These are phyloP conservation scores for Clavispora phyllophila DNA, from an alignment of 805 yeast genomes.

Conservation along the genomic window DNA sequence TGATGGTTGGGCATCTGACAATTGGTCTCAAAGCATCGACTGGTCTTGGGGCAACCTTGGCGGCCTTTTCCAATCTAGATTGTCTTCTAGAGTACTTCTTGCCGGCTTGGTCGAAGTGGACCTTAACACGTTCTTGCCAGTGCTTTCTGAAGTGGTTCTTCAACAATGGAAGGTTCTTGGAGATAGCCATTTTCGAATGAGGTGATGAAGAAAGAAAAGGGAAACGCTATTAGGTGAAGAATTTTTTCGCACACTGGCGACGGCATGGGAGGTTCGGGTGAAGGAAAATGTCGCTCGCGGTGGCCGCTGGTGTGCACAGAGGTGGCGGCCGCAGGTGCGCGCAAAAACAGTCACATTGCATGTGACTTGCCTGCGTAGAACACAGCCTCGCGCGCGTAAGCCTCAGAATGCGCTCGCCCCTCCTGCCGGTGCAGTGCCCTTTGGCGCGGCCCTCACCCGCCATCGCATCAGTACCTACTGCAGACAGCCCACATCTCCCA, in stretches of 20 bases:
- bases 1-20: conserved; percentile 97
- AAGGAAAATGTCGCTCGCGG: neutral
- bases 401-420: conserved; percentile 1
- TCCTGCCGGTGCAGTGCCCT: neutral
- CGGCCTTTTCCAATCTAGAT: conserved; percentile 91
- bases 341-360: conserved; percentile 9
- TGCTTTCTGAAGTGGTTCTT: conserved; percentile 99
- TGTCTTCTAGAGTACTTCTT: conserved; percentile 96
- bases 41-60: conserved; percentile 95
- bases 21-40: conserved; percentile 94
- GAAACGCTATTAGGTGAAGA: conserved; percentile 2
- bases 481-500: neutral
- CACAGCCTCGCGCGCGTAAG: conserved; percentile 2
- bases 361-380: conserved; percentile 6
- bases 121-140: conserved; percentile 99
- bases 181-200: conserved; percentile 66
- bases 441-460: neutral
- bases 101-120: conserved; percentile 99
- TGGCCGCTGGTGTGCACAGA: neutral
- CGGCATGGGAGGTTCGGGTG: conserved; percentile 4
- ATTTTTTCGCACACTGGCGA: conserved; percentile 4
- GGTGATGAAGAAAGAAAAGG: conserved; percentile 12
- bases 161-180: conserved; percentile 97
- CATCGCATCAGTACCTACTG: neutral
- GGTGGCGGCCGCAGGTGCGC: neutral